Evolutionary conservation across 257 asterid species (phyloP).

Genomic region (Paulownia fortunei): DNA sequence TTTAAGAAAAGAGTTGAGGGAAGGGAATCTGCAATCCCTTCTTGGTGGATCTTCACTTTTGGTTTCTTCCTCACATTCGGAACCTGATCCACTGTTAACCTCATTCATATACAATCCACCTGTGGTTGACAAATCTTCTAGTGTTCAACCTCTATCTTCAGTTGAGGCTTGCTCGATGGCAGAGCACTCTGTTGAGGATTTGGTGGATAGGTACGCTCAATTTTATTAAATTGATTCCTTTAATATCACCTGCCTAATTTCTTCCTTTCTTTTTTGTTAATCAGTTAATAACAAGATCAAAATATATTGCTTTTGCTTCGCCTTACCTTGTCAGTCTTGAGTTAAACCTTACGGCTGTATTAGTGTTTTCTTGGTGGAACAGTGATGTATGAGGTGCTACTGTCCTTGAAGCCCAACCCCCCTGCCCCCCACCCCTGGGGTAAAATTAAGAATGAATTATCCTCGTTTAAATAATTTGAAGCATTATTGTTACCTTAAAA

Average conservation of each 20-base stretch:
- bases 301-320: neutral
- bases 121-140: slow-evolving; percentile 46
- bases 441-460: too few relatives aligned
- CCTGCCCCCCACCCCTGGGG: too few relatives aligned
- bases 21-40: slow-evolving; percentile 69
- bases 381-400: too few relatives aligned
- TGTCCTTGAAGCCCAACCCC: too few relatives aligned
- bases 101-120: slow-evolving; percentile 71
- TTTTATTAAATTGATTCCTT: neutral
- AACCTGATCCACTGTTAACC: slow-evolving; percentile 69
- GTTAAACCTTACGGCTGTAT: too few relatives aligned
- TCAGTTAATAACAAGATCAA: too few relatives aligned
- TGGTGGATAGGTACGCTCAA: slow-evolving; percentile 50
- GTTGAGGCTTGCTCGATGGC: slow-evolving; percentile 39
- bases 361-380: too few relatives aligned
- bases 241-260: too few relatives aligned
- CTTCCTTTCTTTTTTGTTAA: neutral
- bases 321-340: too few relatives aligned
- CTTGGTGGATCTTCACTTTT: slow-evolving; percentile 59
- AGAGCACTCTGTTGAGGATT: slow-evolving; percentile 41
- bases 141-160: slow-evolving; percentile 43
- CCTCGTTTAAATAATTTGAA: neutral
- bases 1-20: slow-evolving; percentile 69
- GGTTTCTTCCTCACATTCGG: slow-evolving; percentile 50
- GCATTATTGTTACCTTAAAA: neutral